phyloP scores from a whole-genome alignment of 2,329 filamentous ascomycete genomes.

The Exophiala bonariae region DNA sequence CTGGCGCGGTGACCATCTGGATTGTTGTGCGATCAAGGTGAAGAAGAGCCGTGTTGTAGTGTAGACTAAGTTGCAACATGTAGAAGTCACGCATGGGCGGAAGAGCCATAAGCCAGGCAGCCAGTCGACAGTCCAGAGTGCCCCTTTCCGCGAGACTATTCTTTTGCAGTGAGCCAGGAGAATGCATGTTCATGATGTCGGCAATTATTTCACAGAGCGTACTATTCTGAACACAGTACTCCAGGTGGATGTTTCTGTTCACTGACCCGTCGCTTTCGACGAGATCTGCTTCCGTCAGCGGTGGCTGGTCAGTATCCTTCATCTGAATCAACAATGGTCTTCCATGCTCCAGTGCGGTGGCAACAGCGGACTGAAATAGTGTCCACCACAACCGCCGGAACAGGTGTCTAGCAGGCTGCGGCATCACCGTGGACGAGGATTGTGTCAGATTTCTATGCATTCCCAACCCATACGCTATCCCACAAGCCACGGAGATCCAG shows the following conservation, averaged over 20 bases:
- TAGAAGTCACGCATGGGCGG: slow-evolving; percentile 1
- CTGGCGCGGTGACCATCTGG: background rate
- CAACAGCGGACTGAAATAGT: slow-evolving; percentile 44
- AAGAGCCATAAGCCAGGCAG: slow-evolving; percentile 1
- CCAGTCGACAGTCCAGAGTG: slow-evolving; percentile 1
- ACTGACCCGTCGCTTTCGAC: slow-evolving; percentile 48
- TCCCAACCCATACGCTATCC: slow-evolving; percentile 33
- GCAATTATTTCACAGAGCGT: slow-evolving; percentile 51
- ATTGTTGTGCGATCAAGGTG: slow-evolving; percentile 7
- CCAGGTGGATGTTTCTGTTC: slow-evolving; percentile 44
- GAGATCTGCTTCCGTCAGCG: slow-evolving; percentile 49
- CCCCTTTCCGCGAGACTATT: background rate
- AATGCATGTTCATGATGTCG: slow-evolving; percentile 26
- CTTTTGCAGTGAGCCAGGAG: slow-evolving; percentile 2
- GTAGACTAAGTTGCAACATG: slow-evolving; percentile 9
- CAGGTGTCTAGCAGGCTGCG: slow-evolving; percentile 41
- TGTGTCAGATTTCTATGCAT: slow-evolving; percentile 24
- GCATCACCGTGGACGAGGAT: slow-evolving; percentile 24
- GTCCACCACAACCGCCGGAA: slow-evolving; percentile 47
- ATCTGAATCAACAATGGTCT: slow-evolving; percentile 52
- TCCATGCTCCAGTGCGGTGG: slow-evolving; percentile 49
- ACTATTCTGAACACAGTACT: slow-evolving; percentile 50
- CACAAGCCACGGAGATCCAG: slow-evolving; percentile 31
- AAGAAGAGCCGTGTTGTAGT: slow-evolving; percentile 11
- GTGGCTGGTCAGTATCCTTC: slow-evolving; percentile 33